Evolutionary conservation across 441 rosid species (phyloP).

Genomic region (Aleurites moluccanus): DNA sequence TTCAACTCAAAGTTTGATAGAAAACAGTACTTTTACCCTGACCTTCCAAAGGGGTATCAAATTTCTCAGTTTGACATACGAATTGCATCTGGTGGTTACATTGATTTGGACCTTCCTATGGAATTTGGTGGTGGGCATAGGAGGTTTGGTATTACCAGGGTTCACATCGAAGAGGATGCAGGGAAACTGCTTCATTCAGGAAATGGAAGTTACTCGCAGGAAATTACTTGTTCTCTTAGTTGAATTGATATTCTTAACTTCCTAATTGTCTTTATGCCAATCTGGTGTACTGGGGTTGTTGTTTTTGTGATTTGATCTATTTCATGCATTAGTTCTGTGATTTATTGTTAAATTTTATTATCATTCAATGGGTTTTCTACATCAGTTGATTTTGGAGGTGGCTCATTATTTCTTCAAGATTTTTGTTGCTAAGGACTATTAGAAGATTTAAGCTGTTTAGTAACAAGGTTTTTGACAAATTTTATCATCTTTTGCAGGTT

Average conservation of each 20-base stretch:
- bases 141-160: constrained; percentile 88
- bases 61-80: constrained; percentile 97
- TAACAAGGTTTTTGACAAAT: constrained; percentile 17
- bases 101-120: constrained; percentile 82
- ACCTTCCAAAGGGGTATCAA: constrained; percentile 95
- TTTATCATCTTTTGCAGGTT: constrained; percentile 53
- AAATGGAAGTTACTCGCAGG: constrained; percentile 71
- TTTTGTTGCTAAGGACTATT: neutral
- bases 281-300: no score
- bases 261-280: no score
- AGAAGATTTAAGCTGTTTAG: neutral
- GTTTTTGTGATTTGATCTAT: no score
- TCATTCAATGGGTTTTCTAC: neutral
- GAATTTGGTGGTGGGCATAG: constrained; percentile 91
- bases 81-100: constrained; percentile 64
- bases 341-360: neutral
- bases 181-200: constrained; percentile 87
- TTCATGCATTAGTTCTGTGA: neutral
- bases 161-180: constrained; percentile 98
- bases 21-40: constrained; percentile 96
- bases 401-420: neutral
- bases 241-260: no score
- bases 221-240: constrained; percentile 28
- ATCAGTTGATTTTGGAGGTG: neutral
- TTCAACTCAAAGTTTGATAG: constrained; percentile 85